Evolutionary conservation across 306 rosid genomes (phyloP).

Genomic region (Oemleria cerasiformis): DNA sequence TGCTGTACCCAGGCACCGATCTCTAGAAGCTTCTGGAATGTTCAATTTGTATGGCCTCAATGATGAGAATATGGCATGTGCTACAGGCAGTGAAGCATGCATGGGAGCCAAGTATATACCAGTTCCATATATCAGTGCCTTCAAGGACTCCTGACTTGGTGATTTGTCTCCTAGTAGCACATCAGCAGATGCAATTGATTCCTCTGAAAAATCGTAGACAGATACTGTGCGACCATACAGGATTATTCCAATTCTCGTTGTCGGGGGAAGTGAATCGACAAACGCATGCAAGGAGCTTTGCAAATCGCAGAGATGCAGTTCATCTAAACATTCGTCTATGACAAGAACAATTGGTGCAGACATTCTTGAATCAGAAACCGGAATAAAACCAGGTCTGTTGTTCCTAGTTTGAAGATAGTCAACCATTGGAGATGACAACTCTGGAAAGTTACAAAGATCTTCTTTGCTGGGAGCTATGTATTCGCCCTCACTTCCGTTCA

Average conservation of each 20-base stretch:
- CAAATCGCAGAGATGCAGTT: constrained; percentile 83
- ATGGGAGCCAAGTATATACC: constrained; percentile 92
- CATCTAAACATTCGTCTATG: constrained; percentile 90
- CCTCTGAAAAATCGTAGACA: constrained; percentile 87
- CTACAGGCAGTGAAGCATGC: constrained; percentile 90
- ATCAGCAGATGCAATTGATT: constrained; percentile 86
- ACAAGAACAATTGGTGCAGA: constrained; percentile 90
- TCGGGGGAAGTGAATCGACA: constrained; percentile 81
- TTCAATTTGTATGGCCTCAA: constrained; percentile 73
- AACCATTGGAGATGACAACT: constrained; percentile 77
- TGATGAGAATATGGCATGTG: constrained; percentile 90
- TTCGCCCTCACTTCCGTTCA: constrained; percentile 87
- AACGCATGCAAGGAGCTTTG: constrained; percentile 97
- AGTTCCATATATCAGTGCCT: constrained; percentile 80
- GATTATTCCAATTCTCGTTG: constrained; percentile 85
- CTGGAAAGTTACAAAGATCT: constrained; percentile 77
- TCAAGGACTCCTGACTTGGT: constrained; percentile 68
- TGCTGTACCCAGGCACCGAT: constrained; percentile 91
- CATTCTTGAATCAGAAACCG: constrained; percentile 87
- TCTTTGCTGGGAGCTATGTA: constrained; percentile 72
- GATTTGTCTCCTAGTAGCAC: constrained; percentile 94
- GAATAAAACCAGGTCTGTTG: constrained; percentile 92
- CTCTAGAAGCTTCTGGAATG: constrained; percentile 86
- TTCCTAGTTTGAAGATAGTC: constrained; percentile 88
- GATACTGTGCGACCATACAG: constrained; percentile 89